These are phyloP conservation scores for Isatis tinctoria DNA, from an alignment of 345 rosid species.

Conservation along the genomic window DNA sequence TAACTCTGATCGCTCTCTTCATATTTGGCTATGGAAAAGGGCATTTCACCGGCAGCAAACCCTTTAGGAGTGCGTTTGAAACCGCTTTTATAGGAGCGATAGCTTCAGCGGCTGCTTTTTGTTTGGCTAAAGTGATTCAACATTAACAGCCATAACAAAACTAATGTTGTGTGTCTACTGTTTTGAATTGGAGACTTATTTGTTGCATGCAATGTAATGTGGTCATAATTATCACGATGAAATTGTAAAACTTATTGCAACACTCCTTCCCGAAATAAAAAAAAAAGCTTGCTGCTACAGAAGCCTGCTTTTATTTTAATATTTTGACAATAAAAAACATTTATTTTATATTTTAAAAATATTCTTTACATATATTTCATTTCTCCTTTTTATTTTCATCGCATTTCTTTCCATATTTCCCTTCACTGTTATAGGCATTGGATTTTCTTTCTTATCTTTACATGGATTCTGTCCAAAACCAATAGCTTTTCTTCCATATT, in stretches of 20 bases:
- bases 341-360: neutral
- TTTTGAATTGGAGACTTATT: neutral
- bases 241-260: neutral
- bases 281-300: neutral
- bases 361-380: neutral
- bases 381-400: neutral
- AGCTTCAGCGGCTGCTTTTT: conserved; percentile 85
- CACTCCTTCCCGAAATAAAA: neutral
- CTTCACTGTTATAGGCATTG: neutral
- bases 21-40: conserved; percentile 84
- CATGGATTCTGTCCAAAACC: neutral
- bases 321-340: neutral
- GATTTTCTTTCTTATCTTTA: neutral
- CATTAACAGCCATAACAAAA: conserved; percentile 3
- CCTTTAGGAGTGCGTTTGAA: conserved; percentile 63
- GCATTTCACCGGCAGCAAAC: conserved; percentile 62
- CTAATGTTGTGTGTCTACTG: neutral
- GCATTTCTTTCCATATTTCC: neutral
- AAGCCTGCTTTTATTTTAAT: neutral
- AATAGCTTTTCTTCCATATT: neutral
- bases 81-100: conserved; percentile 73
- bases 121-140: conserved; percentile 66
- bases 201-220: conserved; percentile 17
- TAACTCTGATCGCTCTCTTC: conserved; percentile 71
- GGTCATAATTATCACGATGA: neutral